These are phyloP conservation scores for Elsinoe fawcettii DNA, from an alignment of 2,329 filamentous ascomycete species.

Conservation along the genomic window DNA sequence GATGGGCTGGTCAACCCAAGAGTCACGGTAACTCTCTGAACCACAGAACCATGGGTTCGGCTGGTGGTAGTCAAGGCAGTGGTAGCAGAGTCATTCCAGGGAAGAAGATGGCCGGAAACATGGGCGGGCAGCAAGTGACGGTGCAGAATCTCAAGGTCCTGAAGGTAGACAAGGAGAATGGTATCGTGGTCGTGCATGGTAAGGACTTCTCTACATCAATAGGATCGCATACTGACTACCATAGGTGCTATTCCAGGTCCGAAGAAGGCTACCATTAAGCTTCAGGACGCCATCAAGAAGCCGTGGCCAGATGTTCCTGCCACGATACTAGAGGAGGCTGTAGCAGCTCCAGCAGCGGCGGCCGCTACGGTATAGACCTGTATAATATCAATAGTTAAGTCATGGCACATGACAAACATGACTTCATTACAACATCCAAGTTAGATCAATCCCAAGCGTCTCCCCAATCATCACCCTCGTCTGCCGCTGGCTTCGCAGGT, in stretches of 20 bases:
- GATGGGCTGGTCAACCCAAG: constrained; percentile 79
- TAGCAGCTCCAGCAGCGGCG: background rate
- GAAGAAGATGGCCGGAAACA: constrained; percentile 95
- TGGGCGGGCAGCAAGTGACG: constrained; percentile 84
- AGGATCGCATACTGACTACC: background rate
- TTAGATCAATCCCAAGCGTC: constrained; percentile 29
- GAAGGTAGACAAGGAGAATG: constrained; percentile 77
- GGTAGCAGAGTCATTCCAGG: constrained; percentile 89
- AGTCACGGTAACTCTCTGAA: constrained; percentile 94
- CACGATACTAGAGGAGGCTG: constrained; percentile 2
- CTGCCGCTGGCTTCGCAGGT: constrained; percentile 27
- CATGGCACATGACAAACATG: constrained; percentile 3
- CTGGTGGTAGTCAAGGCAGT: constrained; percentile 81
- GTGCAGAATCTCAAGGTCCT: constrained; percentile 86
- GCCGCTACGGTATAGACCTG: constrained; percentile 3
- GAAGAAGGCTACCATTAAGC: constrained; percentile 73
- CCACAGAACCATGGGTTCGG: constrained; percentile 85
- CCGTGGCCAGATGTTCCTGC: constrained; percentile 51
- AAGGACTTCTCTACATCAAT: constrained; percentile 21
- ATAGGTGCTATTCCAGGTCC: constrained; percentile 70
- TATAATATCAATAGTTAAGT: background rate
- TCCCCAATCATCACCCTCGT: constrained; percentile 37
- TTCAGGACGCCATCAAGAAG: constrained; percentile 90
- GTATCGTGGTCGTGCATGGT: constrained; percentile 83
- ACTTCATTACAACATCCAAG: constrained; percentile 6